Evolutionary conservation across 129 eudicot genomes (phyloP).

Genomic region (Kitagawia praeruptora): DNA sequence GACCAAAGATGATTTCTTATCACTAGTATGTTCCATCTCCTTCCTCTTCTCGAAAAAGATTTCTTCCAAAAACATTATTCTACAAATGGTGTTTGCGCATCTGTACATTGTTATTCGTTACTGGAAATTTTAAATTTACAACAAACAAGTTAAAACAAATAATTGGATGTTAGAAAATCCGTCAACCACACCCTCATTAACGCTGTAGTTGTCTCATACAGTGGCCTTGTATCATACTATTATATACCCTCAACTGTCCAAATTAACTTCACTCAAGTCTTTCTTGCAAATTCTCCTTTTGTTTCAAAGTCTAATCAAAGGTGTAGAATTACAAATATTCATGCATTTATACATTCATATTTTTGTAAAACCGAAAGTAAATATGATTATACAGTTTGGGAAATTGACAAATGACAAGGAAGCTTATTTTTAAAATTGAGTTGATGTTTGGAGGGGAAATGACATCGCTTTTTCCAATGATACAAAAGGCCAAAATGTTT

Average conservation of each 20-base stretch:
- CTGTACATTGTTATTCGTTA: no score
- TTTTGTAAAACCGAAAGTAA: no score
- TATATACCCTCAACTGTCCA: neutral
- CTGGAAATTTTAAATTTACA: neutral
- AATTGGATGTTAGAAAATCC: constrained; percentile 7
- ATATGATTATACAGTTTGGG: no score
- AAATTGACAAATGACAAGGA: neutral
- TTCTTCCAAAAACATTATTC: no score
- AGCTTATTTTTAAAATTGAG: neutral
- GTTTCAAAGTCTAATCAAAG: no score
- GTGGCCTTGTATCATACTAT: neutral
- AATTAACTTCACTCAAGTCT: neutral
- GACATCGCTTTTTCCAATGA: constrained; percentile 7
- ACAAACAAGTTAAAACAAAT: neutral
- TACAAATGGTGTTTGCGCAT: no score
- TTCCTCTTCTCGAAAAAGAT: no score
- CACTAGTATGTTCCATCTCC: no score
- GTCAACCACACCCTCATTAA: constrained; percentile 1
- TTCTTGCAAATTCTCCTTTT: neutral
- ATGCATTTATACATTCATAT: no score
- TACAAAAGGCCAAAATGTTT: neutral
- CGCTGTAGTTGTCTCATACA: constrained; percentile 9
- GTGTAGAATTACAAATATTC: no score
- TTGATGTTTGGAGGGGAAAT: neutral
- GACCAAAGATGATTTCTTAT: no score